A percentile compares a stretch with the other conserved stretches of the same genome.
Evolutionary conservation across 73 alveolate genomes (phyloP).

Genomic region (Tetrahymena thermophila): DNA sequence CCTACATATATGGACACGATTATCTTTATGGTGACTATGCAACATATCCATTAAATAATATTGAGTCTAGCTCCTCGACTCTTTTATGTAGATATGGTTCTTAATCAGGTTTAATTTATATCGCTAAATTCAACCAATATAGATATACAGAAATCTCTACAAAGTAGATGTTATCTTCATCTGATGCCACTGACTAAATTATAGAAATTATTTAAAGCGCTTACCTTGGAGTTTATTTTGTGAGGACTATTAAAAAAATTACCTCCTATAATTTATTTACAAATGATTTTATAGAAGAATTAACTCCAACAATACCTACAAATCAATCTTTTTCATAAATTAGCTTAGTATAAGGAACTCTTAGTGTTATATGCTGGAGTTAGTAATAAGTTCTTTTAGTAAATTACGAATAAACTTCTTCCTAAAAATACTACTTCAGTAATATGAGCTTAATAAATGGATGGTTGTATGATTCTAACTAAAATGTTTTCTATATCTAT

Average conservation of each 20-base stretch:
- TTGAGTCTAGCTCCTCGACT: too few relatives aligned
- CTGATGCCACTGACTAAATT: background rate
- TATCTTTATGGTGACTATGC: background rate
- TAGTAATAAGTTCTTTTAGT: background rate
- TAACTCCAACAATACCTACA: background rate
- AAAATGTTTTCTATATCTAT: background rate
- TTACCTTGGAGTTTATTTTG: background rate
- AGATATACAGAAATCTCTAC: background rate
- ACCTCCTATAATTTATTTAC: background rate
- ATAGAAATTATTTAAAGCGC: background rate
- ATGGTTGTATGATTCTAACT: background rate
- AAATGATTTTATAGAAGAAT: background rate
- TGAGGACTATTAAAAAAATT: background rate
- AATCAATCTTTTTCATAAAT: background rate
- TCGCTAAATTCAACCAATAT: background rate
- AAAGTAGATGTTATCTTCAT: background rate
- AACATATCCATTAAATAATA: background rate
- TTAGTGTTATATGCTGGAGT: background rate
- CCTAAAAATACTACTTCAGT: background rate
- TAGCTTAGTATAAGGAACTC: background rate
- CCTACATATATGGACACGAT: background rate
- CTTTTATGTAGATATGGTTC: background rate
- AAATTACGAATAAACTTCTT: too few relatives aligned
- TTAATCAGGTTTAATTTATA: background rate
- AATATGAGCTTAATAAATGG: background rate